These are phyloP conservation scores for Suillus spraguei DNA, from an alignment of 768 basidiomycete genomes.

Conservation along the genomic window DNA sequence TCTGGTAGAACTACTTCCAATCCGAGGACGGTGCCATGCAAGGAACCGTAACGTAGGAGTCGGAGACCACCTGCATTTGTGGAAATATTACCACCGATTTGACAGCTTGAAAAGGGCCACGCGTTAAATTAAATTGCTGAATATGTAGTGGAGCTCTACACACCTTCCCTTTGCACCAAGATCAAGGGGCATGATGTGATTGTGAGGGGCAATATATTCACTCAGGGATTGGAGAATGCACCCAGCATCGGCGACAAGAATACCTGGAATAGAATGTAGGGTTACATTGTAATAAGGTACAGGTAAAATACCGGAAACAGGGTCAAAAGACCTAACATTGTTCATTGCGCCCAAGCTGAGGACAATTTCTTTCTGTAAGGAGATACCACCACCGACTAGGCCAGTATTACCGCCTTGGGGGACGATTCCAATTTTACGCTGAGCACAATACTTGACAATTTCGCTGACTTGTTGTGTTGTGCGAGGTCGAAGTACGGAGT, in stretches of 20 bases:
- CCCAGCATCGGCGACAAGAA: constrained; percentile 92
- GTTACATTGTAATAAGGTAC: constrained; percentile 12
- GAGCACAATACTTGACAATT: constrained; percentile 86
- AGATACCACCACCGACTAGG: constrained; percentile 93
- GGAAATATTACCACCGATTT: constrained; percentile 95
- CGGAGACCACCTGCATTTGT: constrained; percentile 99
- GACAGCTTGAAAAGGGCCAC: constrained; percentile 64
- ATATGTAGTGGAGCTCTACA: constrained; percentile 13
- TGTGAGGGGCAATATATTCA: constrained; percentile 80
- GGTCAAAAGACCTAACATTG: constrained; percentile 79
- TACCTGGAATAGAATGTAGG: constrained; percentile 51
- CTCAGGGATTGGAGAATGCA: constrained; percentile 89
- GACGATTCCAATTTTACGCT: constrained; percentile 82
- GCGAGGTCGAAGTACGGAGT: constrained; percentile 87
- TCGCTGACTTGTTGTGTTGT: constrained; percentile 86
- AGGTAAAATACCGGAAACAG: constrained; percentile 65
- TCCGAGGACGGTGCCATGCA: constrained; percentile 94
- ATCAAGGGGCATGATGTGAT: constrained; percentile 97
- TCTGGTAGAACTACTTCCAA: constrained; percentile 96
- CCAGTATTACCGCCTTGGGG: constrained; percentile 99
- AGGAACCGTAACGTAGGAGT: constrained; percentile 89
- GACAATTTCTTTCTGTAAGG: constrained; percentile 84
- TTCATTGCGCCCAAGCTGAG: constrained; percentile 84
- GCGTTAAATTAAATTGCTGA: constrained; percentile 9
- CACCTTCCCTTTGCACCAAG: constrained; percentile 95